These are phyloP conservation scores for Aspergillus oerlinghausenensis DNA, from an alignment of 2,329 filamentous ascomycete genomes.

Conservation along the genomic window DNA sequence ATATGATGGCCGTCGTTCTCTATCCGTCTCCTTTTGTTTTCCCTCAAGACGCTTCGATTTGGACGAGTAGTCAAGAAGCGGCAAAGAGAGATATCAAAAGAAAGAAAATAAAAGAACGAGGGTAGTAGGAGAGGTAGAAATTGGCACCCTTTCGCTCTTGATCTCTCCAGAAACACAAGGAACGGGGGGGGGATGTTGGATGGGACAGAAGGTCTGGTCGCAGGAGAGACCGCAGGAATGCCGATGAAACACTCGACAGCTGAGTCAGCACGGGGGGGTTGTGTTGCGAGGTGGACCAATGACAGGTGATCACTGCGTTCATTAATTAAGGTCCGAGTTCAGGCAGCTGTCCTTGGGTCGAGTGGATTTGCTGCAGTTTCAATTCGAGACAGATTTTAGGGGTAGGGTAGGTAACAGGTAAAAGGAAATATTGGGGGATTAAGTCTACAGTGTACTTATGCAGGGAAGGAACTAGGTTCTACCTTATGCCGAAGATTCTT, in stretches of 20 bases:
- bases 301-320: neutral
- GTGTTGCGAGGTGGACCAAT: conserved; percentile 4
- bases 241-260: conserved; percentile 14
- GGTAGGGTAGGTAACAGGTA: neutral
- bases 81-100: neutral
- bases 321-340: neutral
- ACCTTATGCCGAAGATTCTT: neutral
- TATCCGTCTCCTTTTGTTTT: neutral
- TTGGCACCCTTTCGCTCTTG: neutral
- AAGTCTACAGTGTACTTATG: neutral
- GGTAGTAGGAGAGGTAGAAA: neutral
- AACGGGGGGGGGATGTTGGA: conserved; percentile 3
- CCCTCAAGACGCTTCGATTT: neutral
- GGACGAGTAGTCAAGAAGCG: neutral
- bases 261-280: conserved; percentile 16
- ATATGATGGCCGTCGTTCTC: neutral
- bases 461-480: neutral
- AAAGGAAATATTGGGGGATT: neutral
- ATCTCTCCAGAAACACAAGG: neutral
- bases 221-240: conserved; percentile 20
- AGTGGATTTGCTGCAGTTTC: neutral
- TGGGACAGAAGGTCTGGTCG: conserved; percentile 8
- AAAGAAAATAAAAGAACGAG: neutral
- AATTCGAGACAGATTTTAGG: neutral
- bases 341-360: neutral